Evolutionary conservation across 2,329 filamentous ascomycete species (phyloP), one percentile per base, ranked within the genome.

Genomic region (Epichloe sylvatica): DNA sequence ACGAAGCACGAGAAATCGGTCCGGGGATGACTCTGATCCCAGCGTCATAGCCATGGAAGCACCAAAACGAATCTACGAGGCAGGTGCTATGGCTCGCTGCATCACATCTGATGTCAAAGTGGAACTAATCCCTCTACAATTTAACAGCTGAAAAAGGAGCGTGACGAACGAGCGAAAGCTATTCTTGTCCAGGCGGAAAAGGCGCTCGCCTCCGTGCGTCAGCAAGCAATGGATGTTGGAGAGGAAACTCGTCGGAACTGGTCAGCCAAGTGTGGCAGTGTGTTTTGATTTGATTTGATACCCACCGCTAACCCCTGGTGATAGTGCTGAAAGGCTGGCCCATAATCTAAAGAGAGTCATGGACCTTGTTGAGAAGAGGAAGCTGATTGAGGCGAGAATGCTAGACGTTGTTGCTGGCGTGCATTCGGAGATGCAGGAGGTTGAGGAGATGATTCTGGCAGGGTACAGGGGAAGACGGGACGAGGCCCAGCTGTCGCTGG

Each of bases 371-470:
- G 56, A 65, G 49, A 54, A 53, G 39, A 58, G 59, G 47, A 55
- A 44, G 41, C 50, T 55, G 1, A 60, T 66, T 11, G 62, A 66
- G 49, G 44, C 37, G 1, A 53, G 52, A 41, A 64, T 66, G 59
- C 49, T 51, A 35, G 51, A 56, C n/a, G 47, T 63, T 25, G 53
- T 59, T 5, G 40, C 33, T 15, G 53, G 52, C 23, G 46, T 61
- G 35, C 46, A 60, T 33, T 40, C 36, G n/a, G 47, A 17, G 7
- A 54, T 59, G 23, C 33, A 47, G 5, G 53, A 58, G 19, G 44
- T 64, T 1, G 65, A 66, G 40, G 55, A 48, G 0, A 60, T 62
- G 56, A 62, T 67, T 54, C 49, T 60, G 51, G 55, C 49, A 5
- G 63, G 59, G 0, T 64, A 62, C 42, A 45, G 48, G 6, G 61